Conservation (phyloP, 768 basidiomycete genomes). For the Omphalotus guepiniiformis region DNA sequence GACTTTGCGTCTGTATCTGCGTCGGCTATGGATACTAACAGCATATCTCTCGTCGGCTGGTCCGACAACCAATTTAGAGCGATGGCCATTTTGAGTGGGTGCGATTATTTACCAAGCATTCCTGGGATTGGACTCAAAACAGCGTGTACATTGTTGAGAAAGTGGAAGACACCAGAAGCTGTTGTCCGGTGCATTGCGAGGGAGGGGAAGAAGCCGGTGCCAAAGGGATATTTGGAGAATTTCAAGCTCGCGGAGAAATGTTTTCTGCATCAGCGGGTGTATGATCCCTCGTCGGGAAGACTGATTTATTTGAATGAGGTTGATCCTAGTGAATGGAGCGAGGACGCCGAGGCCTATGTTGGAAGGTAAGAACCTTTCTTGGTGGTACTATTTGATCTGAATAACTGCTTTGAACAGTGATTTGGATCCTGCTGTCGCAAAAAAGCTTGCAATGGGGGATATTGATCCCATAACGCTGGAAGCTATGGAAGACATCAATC, state of each 20-base stretch:
- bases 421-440: conserved; percentile 60
- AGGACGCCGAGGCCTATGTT: conserved; percentile 65
- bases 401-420: conserved; percentile 38
- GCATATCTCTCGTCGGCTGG: conserved; percentile 85
- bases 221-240: conserved; percentile 65
- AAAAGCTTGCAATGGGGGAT: conserved; percentile 61
- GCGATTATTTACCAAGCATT: conserved; percentile 90
- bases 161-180: conserved; percentile 83
- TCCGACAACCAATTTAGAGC: conserved; percentile 84
- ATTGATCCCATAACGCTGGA: conserved; percentile 63
- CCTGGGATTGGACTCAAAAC: conserved; percentile 93
- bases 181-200: conserved; percentile 69
- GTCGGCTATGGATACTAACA: conserved; percentile 41
- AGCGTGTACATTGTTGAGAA: conserved; percentile 75
- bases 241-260: conserved; percentile 87
- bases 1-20: conserved; percentile 61
- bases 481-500: conserved; percentile 79
- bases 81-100: conserved; percentile 92
- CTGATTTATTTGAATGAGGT: conserved; percentile 72
- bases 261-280: conserved; percentile 91
- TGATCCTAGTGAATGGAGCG: conserved; percentile 47
- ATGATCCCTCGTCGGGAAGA: conserved; percentile 60
- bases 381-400: neutral
- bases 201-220: conserved; percentile 84
- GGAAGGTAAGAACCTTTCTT: conserved; percentile 48